A percentile compares a stretch with the other conserved stretches of the same genome.
Conservation (phyloP, 2,329 filamentous ascomycete species). For the Microdochium nivale region DNA sequence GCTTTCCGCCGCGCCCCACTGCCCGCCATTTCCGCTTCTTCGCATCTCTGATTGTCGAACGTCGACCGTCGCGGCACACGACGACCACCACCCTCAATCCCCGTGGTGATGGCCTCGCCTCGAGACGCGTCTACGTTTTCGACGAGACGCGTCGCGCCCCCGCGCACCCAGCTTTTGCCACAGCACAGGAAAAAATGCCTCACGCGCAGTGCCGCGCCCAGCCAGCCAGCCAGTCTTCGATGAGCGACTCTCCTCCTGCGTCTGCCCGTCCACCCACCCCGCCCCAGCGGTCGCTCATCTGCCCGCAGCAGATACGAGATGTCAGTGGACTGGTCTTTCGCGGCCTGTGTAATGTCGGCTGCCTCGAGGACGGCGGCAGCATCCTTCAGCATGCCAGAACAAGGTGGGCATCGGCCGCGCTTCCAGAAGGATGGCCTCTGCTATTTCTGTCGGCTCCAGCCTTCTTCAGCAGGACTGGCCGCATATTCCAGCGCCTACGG, state of each 20-base stretch:
- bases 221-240: not conserved
- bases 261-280: not conserved
- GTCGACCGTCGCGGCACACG: not conserved
- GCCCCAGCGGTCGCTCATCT: not conserved
- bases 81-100: not conserved
- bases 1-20: not conserved
- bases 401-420: not conserved
- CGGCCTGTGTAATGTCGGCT: not conserved
- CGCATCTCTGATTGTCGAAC: not conserved
- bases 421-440: not conserved
- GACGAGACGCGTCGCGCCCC: not conserved
- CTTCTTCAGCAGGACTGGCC: not conserved
- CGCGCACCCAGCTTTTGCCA: not conserved
- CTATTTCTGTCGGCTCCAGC: not conserved
- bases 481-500: not conserved
- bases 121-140: no score
- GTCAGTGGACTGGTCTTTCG: not conserved
- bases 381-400: not conserved
- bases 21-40: no score
- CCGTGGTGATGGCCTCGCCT: not conserved
- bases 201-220: not conserved
- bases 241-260: not conserved
- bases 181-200: not conserved
- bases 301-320: not conserved
- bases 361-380: not conserved